Percentiles rank a stretch among this genome's conserved stretches.
Conservation (phyloP, 2,329 filamentous ascomycete species). For the Aspergillus intermedius region DNA sequence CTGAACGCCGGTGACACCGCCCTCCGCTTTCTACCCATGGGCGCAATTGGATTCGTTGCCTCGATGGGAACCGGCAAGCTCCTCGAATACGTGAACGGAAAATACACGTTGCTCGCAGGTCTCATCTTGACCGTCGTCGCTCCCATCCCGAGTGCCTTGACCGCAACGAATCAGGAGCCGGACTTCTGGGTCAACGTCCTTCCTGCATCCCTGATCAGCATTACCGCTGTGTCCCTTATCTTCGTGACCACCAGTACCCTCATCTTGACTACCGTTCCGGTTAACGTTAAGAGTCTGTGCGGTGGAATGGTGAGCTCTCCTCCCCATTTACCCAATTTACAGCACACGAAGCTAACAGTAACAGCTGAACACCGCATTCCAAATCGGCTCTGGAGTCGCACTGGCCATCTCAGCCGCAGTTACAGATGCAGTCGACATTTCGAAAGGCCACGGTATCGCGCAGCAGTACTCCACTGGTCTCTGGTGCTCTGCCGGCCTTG, state of each 20-base stretch:
- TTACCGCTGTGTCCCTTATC: slow-evolving; percentile 36
- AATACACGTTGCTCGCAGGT: slow-evolving; percentile 30
- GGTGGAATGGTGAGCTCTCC: slow-evolving; percentile 28
- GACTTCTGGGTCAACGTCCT: slow-evolving; percentile 36
- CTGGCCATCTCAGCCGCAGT: slow-evolving; percentile 35
- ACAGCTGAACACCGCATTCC: slow-evolving; percentile 37
- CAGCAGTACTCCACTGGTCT: slow-evolving; percentile 37
- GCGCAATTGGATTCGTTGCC: slow-evolving; percentile 32
- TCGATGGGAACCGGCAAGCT: slow-evolving; percentile 30
- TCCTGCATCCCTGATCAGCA: slow-evolving; percentile 34
- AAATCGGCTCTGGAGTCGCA: slow-evolving; percentile 38
- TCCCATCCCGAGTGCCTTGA: slow-evolving; percentile 29
- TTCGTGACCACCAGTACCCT: slow-evolving; percentile 39
- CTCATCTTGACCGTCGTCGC: slow-evolving; percentile 31
- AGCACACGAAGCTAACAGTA: not conserved
- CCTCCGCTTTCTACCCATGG: slow-evolving; percentile 39
- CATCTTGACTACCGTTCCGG: slow-evolving; percentile 34
- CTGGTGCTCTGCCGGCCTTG: slow-evolving; percentile 38
- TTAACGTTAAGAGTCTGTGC: slow-evolving; percentile 36
- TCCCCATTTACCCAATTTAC: not conserved
- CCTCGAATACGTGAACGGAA: slow-evolving; percentile 35
- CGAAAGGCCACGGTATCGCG: slow-evolving; percentile 26
- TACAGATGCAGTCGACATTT: slow-evolving; percentile 33
- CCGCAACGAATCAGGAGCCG: slow-evolving; percentile 12
- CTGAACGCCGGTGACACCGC: slow-evolving; percentile 36